These are phyloP conservation scores for Phyllachora maydis DNA, from an alignment of 2,329 filamentous ascomycete species.

Conservation along the genomic window DNA sequence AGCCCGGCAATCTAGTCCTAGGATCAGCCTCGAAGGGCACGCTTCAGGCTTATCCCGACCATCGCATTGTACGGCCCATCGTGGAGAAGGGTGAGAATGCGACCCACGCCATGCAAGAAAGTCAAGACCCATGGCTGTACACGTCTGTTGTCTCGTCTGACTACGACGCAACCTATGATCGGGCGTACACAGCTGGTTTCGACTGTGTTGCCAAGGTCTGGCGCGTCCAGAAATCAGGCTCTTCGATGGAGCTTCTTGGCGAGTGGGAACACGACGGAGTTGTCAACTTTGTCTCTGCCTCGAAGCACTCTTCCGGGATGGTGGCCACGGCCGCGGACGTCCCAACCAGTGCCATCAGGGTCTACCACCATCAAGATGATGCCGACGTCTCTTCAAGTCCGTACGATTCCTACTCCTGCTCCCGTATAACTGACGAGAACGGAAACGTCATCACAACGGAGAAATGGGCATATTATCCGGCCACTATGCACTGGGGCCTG, in stretches of 20 bases:
- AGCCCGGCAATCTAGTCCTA: constrained; percentile 37
- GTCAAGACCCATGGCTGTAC: constrained; percentile 42
- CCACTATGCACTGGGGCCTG: constrained; percentile 41
- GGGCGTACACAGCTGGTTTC: constrained; percentile 39
- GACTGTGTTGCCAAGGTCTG: constrained; percentile 41
- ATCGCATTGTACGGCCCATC: constrained; percentile 31
- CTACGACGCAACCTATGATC: constrained; percentile 20
- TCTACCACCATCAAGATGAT: constrained; percentile 27
- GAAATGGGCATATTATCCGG: constrained; percentile 41
- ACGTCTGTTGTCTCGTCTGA: constrained; percentile 42
- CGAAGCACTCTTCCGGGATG: constrained; percentile 21
- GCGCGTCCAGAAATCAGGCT: constrained; percentile 17
- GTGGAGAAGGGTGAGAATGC: constrained; percentile 33
- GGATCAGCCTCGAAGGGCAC: constrained; percentile 23
- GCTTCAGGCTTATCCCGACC: constrained; percentile 30
- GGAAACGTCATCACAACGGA: constrained; percentile 13
- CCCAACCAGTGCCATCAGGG: constrained; percentile 27
- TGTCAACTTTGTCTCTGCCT: constrained; percentile 41
- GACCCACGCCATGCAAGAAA: constrained; percentile 31
- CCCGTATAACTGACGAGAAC: constrained; percentile 9
- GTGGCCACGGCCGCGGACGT: constrained; percentile 41
- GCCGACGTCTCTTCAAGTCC: constrained; percentile 14
- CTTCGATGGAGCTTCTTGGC: constrained; percentile 19
- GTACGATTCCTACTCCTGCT: constrained; percentile 19
- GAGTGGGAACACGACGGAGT: constrained; percentile 36